Evolutionary conservation across 2,329 filamentous ascomycete species (phyloP), one percentile per base, ranked within the genome.

Genomic region (Aspergillus pseudoterreus): DNA sequence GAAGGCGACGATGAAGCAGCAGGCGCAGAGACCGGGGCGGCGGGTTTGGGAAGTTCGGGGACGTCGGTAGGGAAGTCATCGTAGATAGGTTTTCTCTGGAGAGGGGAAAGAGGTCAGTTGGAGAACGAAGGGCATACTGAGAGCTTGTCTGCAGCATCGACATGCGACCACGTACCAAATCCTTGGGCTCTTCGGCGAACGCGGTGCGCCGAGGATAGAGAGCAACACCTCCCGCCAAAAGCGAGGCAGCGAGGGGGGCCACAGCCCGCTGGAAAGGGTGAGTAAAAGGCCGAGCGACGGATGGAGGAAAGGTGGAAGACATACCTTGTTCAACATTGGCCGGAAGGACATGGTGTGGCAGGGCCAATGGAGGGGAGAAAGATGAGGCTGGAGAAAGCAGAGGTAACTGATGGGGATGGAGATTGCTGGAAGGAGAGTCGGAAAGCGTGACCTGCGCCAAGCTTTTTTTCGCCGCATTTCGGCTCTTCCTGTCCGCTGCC

Each of bases 41-140:
- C 43, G 47, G 62, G 58, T 49, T 63, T 61, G 46, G 60, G 51
- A 46, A 57, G 53, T 57, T 63, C 61, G 36, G 67, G 59, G 54
- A 61, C 58, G 43, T 69, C 66, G 58, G 62, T 56, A 43, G 68
- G 61, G 56, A 65, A 64, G 58, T 71, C 69, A 58, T 74, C 71
- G 62, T 75, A 75, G 61, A 75, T 75, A 43, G 72, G 69, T 67
- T 75, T 75, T 60, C 67, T 63, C 69, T 71, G 57, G 24, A 45
- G 43, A 33, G 43, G 46, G 24, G 19, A 24, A 27, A 15, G 8
- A 27, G 41, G n/a, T 12, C 27, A 45, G 15, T 33, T 15, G 19
- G 14, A 35, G 17, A 19, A 15, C 11, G 10, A 14, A 12, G 12
- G 43, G 15, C 6, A 45, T 11, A 11, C 6, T 11, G 12, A 11